phyloP scores from a whole-genome alignment of 1,139 yeast genomes.

The Meyerozyma smithsonii region DNA sequence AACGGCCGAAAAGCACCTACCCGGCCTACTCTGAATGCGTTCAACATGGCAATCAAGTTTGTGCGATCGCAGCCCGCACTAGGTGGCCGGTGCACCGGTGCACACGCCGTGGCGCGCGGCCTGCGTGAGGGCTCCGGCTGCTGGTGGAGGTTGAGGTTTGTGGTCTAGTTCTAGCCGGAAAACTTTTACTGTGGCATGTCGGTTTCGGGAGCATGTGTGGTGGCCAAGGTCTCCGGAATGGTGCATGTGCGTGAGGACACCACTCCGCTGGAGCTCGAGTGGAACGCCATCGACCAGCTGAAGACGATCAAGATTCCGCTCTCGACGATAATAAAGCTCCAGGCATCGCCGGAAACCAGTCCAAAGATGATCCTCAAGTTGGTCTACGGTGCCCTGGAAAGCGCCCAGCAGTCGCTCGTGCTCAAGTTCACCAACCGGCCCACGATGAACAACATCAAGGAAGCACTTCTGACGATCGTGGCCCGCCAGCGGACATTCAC shows the following conservation, averaged over 20 bases:
- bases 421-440: slow-evolving; percentile 68
- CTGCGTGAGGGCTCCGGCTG: no score
- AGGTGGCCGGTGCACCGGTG: background rate
- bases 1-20: background rate
- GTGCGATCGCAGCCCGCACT: background rate
- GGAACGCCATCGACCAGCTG: slow-evolving; percentile 68
- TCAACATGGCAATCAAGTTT: slow-evolving; percentile 1
- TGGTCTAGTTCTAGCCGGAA: no score
- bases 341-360: slow-evolving; percentile 68
- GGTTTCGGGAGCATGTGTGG: slow-evolving; percentile 63
- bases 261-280: slow-evolving; percentile 57
- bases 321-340: slow-evolving; percentile 53
- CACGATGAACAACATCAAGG: slow-evolving; percentile 72
- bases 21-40: background rate
- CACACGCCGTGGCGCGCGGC: no score
- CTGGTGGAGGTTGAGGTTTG: no score
- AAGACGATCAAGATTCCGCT: slow-evolving; percentile 45
- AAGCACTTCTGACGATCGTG: slow-evolving; percentile 63
- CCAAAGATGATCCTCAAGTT: slow-evolving; percentile 69
- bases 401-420: slow-evolving; percentile 39
- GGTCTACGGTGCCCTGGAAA: slow-evolving; percentile 30
- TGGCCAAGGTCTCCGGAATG: slow-evolving; percentile 65
- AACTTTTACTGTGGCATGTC: background rate
- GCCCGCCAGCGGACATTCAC: slow-evolving; percentile 56
- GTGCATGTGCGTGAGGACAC: slow-evolving; percentile 61